A percentile compares a stretch with the other conserved stretches of the same genome.
These are phyloP conservation scores for Jackrogersella multiformis DNA, from an alignment of 495 filamentous ascomycete species.

Conservation along the genomic window DNA sequence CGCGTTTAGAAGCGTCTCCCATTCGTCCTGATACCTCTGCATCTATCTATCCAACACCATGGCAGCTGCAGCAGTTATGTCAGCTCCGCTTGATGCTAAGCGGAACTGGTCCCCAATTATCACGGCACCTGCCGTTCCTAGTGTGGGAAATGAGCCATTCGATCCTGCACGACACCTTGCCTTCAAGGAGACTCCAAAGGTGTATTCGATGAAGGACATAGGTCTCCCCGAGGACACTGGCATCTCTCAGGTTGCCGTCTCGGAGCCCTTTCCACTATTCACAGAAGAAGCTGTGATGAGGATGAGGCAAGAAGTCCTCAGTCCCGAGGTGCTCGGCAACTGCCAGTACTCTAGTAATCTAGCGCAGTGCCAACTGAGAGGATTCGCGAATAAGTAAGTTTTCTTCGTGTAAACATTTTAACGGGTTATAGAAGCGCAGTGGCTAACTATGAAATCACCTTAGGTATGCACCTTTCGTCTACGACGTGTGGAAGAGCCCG, in stretches of 20 bases:
- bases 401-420: not conserved
- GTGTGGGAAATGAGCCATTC: slow-evolving; percentile 36
- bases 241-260: slow-evolving; percentile 73
- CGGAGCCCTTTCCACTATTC: slow-evolving; percentile 79
- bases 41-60: slow-evolving; percentile 26
- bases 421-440: not conserved
- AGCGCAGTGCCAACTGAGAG: slow-evolving; percentile 71
- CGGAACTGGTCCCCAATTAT: slow-evolving; percentile 41
- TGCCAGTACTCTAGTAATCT: slow-evolving; percentile 71
- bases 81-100: slow-evolving; percentile 17
- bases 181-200: slow-evolving; percentile 60
- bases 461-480: slow-evolving; percentile 64
- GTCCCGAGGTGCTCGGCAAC: slow-evolving; percentile 69
- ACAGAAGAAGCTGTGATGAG: slow-evolving; percentile 69
- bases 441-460: slow-evolving; percentile 24
- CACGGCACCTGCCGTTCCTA: slow-evolving; percentile 13
- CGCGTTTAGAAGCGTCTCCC: not conserved
- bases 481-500: slow-evolving; percentile 75
- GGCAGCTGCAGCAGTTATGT: slow-evolving; percentile 33
- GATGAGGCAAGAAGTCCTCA: slow-evolving; percentile 73
- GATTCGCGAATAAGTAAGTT: slow-evolving; percentile 73
- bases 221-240: slow-evolving; percentile 64
- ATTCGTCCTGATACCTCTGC: slow-evolving; percentile 4
- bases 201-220: slow-evolving; percentile 69
- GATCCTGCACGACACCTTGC: slow-evolving; percentile 63